These are phyloP conservation scores for Cercospora sojina DNA, from an alignment of 2,329 filamentous ascomycete species.

Conservation along the genomic window DNA sequence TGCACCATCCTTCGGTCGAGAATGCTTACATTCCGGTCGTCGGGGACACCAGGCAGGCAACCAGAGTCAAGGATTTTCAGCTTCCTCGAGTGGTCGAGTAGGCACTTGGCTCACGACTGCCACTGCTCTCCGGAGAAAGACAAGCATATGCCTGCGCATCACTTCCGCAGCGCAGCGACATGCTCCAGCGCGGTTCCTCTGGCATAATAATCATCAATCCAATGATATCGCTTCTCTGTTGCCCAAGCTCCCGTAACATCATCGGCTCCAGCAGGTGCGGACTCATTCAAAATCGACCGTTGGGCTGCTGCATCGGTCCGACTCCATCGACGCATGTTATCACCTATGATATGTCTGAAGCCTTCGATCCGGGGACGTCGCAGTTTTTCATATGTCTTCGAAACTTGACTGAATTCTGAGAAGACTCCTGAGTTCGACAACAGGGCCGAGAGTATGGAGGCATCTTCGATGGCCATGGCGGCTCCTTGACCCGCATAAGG, in stretches of 20 bases:
- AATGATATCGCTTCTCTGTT: slow-evolving; percentile 6
- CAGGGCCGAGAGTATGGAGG: slow-evolving; percentile 7
- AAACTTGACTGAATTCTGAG: not conserved
- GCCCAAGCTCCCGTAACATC: not conserved
- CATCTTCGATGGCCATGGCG: slow-evolving; percentile 18
- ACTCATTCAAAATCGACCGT: not conserved
- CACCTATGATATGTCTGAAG: slow-evolving; percentile 11
- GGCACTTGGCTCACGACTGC: not conserved
- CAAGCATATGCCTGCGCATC: not conserved
- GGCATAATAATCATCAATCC: slow-evolving; percentile 17
- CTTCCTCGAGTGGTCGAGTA: not conserved
- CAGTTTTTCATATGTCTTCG: slow-evolving; percentile 9
- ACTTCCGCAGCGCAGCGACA: not conserved
- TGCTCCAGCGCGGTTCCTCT: not conserved
- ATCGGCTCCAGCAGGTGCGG: not conserved
- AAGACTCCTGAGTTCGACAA: not conserved
- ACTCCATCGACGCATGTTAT: slow-evolving; percentile 7
- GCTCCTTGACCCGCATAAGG: slow-evolving; percentile 18
- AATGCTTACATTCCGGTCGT: not conserved
- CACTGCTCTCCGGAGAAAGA: not conserved
- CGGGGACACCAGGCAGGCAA: not conserved
- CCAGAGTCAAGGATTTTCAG: not conserved
- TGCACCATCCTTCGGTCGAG: not conserved
- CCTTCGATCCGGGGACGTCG: slow-evolving; percentile 12
- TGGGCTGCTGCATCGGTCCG: not conserved